phyloP scores from a whole-genome alignment of 345 rosid species.

The Boechera retrofracta region DNA sequence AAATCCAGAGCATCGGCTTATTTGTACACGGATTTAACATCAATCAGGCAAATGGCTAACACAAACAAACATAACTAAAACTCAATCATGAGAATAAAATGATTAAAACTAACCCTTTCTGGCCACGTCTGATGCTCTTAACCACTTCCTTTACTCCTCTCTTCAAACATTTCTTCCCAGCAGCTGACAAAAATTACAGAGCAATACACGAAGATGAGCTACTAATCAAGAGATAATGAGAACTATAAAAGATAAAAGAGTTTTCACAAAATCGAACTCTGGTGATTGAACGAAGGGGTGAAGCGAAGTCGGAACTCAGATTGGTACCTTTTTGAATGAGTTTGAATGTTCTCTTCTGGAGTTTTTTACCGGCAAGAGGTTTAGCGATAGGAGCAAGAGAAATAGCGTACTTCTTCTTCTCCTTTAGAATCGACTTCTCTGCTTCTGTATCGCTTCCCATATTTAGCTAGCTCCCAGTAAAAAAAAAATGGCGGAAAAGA shows the following conservation, averaged over 20 bases:
- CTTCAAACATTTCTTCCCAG: conserved; percentile 90
- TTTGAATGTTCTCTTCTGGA: conserved; percentile 81
- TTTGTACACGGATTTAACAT: conserved; percentile 18
- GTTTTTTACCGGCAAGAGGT: conserved; percentile 94
- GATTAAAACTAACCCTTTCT: conserved; percentile 70
- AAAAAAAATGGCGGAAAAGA: conserved; percentile 16
- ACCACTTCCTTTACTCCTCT: conserved; percentile 99
- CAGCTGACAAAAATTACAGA: conserved; percentile 52
- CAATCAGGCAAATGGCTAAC: not conserved
- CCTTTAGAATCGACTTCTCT: conserved; percentile 60
- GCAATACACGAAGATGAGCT: not conserved
- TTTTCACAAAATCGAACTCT: not conserved
- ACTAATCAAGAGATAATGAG: not conserved
- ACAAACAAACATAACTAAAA: not conserved
- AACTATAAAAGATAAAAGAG: not conserved
- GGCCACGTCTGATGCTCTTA: conserved; percentile 84
- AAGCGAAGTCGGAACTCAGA: not conserved
- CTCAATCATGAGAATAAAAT: not conserved
- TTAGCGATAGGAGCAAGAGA: conserved; percentile 87
- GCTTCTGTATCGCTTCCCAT: conserved; percentile 90
- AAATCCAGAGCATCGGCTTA: conserved; percentile 67
- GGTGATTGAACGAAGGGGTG: not conserved
- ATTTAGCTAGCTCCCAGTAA: not conserved
- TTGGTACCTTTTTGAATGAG: conserved; percentile 77
- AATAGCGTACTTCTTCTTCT: conserved; percentile 61